phyloP scores from a whole-genome alignment of 805 yeast species.

The Candida michaelii region DNA sequence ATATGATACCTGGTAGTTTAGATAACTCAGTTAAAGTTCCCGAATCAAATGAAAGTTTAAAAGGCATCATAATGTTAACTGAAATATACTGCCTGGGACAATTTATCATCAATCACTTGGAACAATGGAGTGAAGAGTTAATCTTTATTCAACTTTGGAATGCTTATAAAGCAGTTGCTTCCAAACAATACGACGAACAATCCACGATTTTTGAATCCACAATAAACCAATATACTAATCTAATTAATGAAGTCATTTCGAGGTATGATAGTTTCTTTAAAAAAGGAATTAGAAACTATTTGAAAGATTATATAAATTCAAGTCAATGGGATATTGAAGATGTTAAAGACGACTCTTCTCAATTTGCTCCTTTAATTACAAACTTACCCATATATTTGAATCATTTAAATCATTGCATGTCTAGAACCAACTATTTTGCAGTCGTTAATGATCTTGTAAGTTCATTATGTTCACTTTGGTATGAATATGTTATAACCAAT shows the following conservation, averaged over 20 bases:
- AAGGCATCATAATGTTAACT: slow-evolving; percentile 28
- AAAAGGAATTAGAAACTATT: slow-evolving; percentile 28
- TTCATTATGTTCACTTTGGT: slow-evolving; percentile 26
- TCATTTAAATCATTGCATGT: slow-evolving; percentile 22
- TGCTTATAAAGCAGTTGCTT: slow-evolving; percentile 24
- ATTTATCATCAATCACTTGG: slow-evolving; percentile 28
- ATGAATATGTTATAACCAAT: slow-evolving; percentile 40
- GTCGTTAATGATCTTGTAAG: slow-evolving; percentile 28
- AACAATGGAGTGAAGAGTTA: slow-evolving; percentile 39
- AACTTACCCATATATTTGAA: slow-evolving; percentile 27
- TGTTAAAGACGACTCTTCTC: slow-evolving; percentile 16
- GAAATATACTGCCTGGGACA: slow-evolving; percentile 36
- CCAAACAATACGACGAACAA: slow-evolving; percentile 15
- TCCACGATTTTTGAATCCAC: slow-evolving; percentile 31
- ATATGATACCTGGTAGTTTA: slow-evolving; percentile 35
- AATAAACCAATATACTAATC: slow-evolving; percentile 21
- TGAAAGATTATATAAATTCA: slow-evolving; percentile 39
- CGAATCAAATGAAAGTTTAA: slow-evolving; percentile 20
- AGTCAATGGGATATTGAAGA: slow-evolving; percentile 30
- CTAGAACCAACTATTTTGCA: slow-evolving; percentile 30
- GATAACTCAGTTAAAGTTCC: slow-evolving; percentile 29
- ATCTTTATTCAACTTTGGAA: slow-evolving; percentile 42
- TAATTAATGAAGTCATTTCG: slow-evolving; percentile 19
- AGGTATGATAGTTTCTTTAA: slow-evolving; percentile 32
- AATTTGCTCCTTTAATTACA: slow-evolving; percentile 23